Conservation (phyloP, 352 stramenopile species). For the Phytophthora uliginosa region DNA sequence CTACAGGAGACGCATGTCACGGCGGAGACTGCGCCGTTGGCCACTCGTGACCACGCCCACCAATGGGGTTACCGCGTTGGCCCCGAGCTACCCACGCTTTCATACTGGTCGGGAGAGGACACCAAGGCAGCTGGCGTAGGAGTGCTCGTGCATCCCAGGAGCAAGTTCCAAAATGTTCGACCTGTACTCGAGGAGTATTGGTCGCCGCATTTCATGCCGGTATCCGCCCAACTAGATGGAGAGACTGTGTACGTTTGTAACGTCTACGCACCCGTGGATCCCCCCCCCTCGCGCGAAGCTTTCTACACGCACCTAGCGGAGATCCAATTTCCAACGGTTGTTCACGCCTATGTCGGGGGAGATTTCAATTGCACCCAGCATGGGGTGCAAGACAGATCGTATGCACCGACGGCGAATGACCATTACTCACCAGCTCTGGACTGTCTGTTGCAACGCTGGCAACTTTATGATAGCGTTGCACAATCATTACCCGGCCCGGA, state of each 20-base stretch:
- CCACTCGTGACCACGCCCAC: not conserved
- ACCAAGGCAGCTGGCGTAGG: not conserved
- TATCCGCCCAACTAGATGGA: not conserved
- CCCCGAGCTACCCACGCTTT: not conserved
- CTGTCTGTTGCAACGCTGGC: too few relatives aligned
- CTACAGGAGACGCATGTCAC: not conserved
- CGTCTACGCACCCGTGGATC: not conserved
- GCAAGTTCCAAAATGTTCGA: not conserved
- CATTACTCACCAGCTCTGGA: not conserved
- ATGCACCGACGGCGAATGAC: not conserved
- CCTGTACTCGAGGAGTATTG: not conserved
- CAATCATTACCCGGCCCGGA: too few relatives aligned
- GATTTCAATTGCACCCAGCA: not conserved
- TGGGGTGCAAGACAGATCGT: not conserved
- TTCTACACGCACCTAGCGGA: too few relatives aligned
- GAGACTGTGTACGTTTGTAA: not conserved
- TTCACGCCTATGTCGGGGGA: not conserved
- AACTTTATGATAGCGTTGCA: too few relatives aligned
- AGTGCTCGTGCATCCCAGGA: not conserved
- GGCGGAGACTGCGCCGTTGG: not conserved
- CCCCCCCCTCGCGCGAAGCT: too few relatives aligned
- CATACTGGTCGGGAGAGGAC: not conserved
- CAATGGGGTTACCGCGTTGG: not conserved
- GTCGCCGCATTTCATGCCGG: not conserved
- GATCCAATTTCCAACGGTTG: too few relatives aligned